Base-by-base conservation (phyloP, 2,329 filamentous ascomycete species). In the Thielaviopsis euricoi region DNA sequence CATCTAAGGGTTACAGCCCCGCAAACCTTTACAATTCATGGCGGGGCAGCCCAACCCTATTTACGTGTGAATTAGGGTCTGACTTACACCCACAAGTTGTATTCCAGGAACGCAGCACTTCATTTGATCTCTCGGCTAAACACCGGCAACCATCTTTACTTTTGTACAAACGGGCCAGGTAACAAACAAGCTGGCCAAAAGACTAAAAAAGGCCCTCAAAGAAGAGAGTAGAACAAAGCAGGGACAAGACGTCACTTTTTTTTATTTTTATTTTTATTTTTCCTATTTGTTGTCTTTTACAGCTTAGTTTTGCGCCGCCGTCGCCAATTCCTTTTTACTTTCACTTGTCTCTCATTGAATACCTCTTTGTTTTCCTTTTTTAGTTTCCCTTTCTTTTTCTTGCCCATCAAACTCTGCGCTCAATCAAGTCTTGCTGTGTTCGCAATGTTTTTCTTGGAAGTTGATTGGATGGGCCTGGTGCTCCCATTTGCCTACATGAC, bases 401-500 rank as follows among this genome's bases (percentile, higher is more conserved):
- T 7, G 37, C 5, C 37, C 12, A 33, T 10, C n/a, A 43, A 2
- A 43, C 21, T 4, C 43, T 17, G 7, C 43, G n/a, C 43, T 21
- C n/a, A 43, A n/a, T 33, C 29, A 6, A 33, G 3, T 33, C 29
- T 33, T 33, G 12, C 9, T 33, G 10, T 10, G 21, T 6, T 48
- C 19, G 68, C 63, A 60, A 80, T 80, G 75, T 71, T 76, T 59
- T 68, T 69, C 59, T 71, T 79, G 64, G 70, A 73, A 62, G 70
- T 83, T 64, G 81, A 94, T 77, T 95, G 89, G 89, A 74, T 86
- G 72, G 86, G 87, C 73, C 84, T 97, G 61, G 76, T 82, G 67
- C 81, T 96, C 66, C 91, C 93, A 61, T 80, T 96, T 67, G 85
- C 88, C 73, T 98, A 98, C 73, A 78, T 98, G 60, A 78, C 82